Conservation (phyloP, 2,329 filamentous ascomycete species). For the Fusarium sambucinum region DNA sequence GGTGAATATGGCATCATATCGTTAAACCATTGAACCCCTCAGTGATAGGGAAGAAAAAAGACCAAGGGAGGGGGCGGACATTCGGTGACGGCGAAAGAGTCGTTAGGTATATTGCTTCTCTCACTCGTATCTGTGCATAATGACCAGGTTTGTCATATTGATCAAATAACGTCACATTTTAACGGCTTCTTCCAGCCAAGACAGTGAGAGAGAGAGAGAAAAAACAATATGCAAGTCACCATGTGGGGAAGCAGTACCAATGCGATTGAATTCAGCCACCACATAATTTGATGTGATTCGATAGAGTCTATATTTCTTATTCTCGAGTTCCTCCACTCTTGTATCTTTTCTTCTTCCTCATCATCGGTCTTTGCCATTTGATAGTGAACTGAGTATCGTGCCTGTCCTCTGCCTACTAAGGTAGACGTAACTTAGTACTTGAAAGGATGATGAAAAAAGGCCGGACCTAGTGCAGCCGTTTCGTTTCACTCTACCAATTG, state of each 20-base stretch:
- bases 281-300: neutral
- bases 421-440: too few relatives aligned
- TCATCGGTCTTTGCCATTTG: neutral
- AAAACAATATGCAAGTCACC: constrained; percentile 34
- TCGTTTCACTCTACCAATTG: constrained; percentile 44
- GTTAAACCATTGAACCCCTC: constrained; percentile 8
- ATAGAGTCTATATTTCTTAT: constrained; percentile 8
- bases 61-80: neutral
- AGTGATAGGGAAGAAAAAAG: neutral
- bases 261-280: constrained; percentile 6
- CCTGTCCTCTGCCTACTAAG: neutral
- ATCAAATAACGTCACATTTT: constrained; percentile 29
- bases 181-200: constrained; percentile 18
- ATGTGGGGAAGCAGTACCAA: constrained; percentile 50
- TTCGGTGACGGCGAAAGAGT: neutral
- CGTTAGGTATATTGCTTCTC: neutral
- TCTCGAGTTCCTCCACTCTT: constrained; percentile 15
- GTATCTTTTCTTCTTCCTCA: constrained; percentile 9
- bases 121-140: constrained; percentile 14
- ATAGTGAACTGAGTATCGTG: neutral
- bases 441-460: constrained; percentile 21
- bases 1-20: constrained; percentile 25
- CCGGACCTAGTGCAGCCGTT: constrained; percentile 41
- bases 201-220: constrained; percentile 1
- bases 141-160: constrained; percentile 7